phyloP scores from a whole-genome alignment of 495 filamentous ascomycete species.

The Thermochaetoides thermophila region DNA sequence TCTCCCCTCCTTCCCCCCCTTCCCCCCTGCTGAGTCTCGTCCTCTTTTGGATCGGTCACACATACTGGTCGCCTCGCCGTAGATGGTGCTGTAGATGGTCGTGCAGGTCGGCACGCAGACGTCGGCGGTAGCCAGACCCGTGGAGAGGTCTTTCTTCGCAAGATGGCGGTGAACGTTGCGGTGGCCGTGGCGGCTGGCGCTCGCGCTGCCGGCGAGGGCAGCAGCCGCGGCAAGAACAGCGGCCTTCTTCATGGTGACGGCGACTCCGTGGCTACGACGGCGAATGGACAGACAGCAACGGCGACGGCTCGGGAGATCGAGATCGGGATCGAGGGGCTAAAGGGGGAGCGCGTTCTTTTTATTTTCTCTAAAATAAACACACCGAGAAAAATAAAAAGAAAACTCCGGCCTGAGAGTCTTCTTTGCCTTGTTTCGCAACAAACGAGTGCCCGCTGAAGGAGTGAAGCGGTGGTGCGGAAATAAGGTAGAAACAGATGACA shows the following conservation, averaged over 20 bases:
- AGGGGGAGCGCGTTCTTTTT: conserved; percentile 12
- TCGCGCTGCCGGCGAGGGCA: conserved; percentile 48
- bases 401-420: too few species aligned
- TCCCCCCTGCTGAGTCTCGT: too few species aligned
- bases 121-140: conserved; percentile 24
- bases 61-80: conserved; percentile 45
- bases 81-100: conserved; percentile 45
- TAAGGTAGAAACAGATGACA: conserved; percentile 25
- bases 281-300: too few species aligned
- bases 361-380: conserved; percentile 14
- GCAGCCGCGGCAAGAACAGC: conserved; percentile 47
- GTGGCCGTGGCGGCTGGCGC: conserved; percentile 29
- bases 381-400: neutral
- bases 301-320: too few species aligned
- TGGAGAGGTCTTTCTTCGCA: conserved; percentile 29
- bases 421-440: too few species aligned
- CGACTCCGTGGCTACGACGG: neutral
- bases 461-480: conserved; percentile 74
- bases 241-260: conserved; percentile 47
- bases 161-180: conserved; percentile 44
- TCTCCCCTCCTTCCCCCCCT: neutral
- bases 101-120: conserved; percentile 48
- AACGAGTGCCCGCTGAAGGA: conserved; percentile 94
- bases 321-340: too few species aligned
- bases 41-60: too few species aligned